Conservation (phyloP, 306 rosid species). For the Quercus cerris region DNA sequence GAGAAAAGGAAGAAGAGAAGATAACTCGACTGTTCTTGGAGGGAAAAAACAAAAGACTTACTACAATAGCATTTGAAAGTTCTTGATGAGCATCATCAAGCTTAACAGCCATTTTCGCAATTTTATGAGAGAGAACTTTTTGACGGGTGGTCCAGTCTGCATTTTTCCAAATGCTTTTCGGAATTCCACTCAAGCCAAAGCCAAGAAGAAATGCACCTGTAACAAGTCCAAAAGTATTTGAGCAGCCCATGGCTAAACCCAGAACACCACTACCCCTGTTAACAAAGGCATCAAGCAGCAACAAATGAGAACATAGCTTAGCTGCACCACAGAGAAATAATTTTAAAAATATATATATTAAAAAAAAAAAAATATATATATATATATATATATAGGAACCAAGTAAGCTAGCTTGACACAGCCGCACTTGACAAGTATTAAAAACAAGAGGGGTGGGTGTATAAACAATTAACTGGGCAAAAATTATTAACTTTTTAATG, state of each 20-base stretch:
- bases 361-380: not conserved
- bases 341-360: not conserved
- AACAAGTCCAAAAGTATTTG: constrained; percentile 96
- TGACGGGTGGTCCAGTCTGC: constrained; percentile 90
- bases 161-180: constrained; percentile 82
- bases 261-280: constrained; percentile 69
- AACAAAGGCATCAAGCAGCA: constrained; percentile 19
- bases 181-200: constrained; percentile 95
- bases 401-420: not conserved
- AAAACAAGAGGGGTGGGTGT: not conserved
- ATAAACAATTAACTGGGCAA: not conserved
- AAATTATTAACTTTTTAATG: not conserved
- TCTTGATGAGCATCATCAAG: constrained; percentile 96
- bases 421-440: not conserved
- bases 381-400: not conserved
- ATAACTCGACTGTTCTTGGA: not conserved
- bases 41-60: constrained; percentile 28
- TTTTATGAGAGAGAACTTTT: constrained; percentile 93
- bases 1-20: constrained; percentile 6
- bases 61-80: constrained; percentile 93
- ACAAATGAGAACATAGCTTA: constrained; percentile 4
- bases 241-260: constrained; percentile 96
- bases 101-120: constrained; percentile 92
- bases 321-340: not conserved
- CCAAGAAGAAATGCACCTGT: constrained; percentile 99